phyloP scores from a whole-genome alignment of 2,329 filamentous ascomycete genomes.

The Arachnomyces sp. region DNA sequence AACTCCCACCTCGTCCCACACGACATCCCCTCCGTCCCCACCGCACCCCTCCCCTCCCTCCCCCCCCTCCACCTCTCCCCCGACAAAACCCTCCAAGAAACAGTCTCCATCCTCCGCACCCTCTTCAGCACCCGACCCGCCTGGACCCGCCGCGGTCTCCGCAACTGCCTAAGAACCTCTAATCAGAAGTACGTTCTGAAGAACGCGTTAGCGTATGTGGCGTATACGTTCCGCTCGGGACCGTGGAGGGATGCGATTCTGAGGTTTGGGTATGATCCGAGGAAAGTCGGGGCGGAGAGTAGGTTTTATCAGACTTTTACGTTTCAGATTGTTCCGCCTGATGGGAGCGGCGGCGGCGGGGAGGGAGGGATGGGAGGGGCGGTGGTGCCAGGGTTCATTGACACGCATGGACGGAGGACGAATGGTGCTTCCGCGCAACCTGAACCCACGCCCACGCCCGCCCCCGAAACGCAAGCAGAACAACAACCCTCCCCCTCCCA shows the following conservation, averaged over 20 bases:
- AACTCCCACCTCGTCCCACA: constrained; percentile 52
- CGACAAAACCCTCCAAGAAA: constrained; percentile 52
- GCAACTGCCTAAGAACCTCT: constrained; percentile 56
- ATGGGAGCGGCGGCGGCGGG: constrained; percentile 27
- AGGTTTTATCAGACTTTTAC: constrained; percentile 82
- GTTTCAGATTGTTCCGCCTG: constrained; percentile 56
- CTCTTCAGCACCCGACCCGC: constrained; percentile 69
- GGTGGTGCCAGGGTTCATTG: too few relatives aligned
- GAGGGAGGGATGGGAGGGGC: too few relatives aligned
- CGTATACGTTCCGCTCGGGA: constrained; percentile 86
- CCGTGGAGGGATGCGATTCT: constrained; percentile 87
- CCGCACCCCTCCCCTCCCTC: constrained; percentile 49
- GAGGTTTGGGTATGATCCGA: constrained; percentile 77
- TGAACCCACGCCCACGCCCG: constrained; percentile 9
- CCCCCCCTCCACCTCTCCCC: constrained; percentile 40
- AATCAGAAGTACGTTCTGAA: constrained; percentile 53
- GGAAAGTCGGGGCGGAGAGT: constrained; percentile 59
- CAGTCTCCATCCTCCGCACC: constrained; percentile 55
- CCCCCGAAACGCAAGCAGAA: constrained; percentile 5
- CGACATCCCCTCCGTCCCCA: constrained; percentile 55
- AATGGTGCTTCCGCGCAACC: constrained; percentile 15
- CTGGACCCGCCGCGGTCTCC: constrained; percentile 74
- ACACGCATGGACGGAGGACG: background rate
- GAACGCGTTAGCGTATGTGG: constrained; percentile 71
- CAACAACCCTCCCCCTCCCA: constrained; percentile 39